Evolutionary conservation across 73 alveolate species (phyloP), one percentile per base, ranked within the genome.

Genomic region (Paramecium caudatum): DNA sequence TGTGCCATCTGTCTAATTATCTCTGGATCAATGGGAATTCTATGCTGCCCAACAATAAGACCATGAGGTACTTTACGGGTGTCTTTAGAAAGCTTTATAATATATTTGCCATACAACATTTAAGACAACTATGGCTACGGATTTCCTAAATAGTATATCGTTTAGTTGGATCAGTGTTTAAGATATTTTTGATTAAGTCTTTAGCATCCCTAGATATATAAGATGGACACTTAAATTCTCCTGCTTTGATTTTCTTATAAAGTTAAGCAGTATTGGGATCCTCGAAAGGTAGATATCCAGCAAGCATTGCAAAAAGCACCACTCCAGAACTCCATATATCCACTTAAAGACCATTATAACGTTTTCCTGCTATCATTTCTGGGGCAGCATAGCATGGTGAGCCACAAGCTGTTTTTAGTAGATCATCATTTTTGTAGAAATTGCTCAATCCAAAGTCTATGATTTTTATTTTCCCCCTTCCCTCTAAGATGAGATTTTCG

Each of bases 341-440:
- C 23, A 94, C 93, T 50, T 88, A 55, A 2, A 91, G 61, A 7
- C 98, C 97, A 86, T 93, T 46, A 46, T 95, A 95, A 82, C 93
- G 47, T 61, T 95, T 94, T 10, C 98, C 98, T 12, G 97, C 96
- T 21, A 95, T 95, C 98, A 95, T 95, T 91, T 97, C 99, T 0
- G 99, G 99, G 69, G 99, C 98, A 13, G 99, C 99, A 92, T 97
- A 97, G 82, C 99, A 97, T 4, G 99, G 99, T 21, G 98, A 93
- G 3, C 99, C 99, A 91, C 99, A 97, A 12, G 99, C 99, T 47
- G 99, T 96, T 39, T 96, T 94, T 48, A 97, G 74, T 70, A 91
- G 62, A 70, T 97, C 99, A 4, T 95, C 96, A 47, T 82, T 19
- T 43, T 94, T 88, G 74, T 93, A 95, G 12, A 95, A 92, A 90